A percentile compares a stretch with the other conserved stretches of the same genome.
Evolutionary conservation across 345 rosid genomes (phyloP).

Genomic region (Eucalyptus albens): DNA sequence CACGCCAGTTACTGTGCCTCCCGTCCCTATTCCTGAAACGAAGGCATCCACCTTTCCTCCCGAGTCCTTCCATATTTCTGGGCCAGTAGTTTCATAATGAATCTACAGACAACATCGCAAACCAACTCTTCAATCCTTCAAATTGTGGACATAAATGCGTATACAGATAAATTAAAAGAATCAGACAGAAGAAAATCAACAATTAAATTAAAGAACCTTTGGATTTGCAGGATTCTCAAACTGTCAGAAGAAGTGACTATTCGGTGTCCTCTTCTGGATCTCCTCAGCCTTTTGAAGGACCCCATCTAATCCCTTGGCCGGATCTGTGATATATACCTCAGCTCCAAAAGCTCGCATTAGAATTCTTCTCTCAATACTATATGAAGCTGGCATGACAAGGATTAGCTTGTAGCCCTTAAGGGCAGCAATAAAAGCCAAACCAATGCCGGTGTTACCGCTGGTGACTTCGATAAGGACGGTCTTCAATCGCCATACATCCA

Average conservation of each 20-base stretch:
- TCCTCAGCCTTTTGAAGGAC: conserved; percentile 36
- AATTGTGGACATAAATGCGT: background rate
- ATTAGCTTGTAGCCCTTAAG: conserved; percentile 52
- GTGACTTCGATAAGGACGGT: conserved; percentile 45
- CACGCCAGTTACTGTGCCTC: conserved; percentile 45
- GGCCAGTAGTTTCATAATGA: conserved; percentile 50
- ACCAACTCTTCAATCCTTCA: background rate
- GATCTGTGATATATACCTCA: conserved; percentile 38
- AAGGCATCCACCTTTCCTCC: conserved; percentile 37
- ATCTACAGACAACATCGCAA: conserved; percentile 13
- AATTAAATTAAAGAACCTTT: conserved; percentile 9
- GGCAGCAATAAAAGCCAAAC: conserved; percentile 59
- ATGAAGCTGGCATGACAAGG: conserved; percentile 37
- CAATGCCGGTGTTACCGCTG: conserved; percentile 76
- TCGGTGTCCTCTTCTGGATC: conserved; percentile 36
- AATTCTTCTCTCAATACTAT: conserved; percentile 55
- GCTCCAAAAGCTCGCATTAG: conserved; percentile 69
- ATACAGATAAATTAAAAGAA: background rate
- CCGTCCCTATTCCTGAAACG: conserved; percentile 38
- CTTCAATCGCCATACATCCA: conserved; percentile 5
- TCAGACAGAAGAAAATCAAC: background rate
- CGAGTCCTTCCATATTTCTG: conserved; percentile 23
- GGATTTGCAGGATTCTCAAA: conserved; percentile 68
- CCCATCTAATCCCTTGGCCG: conserved; percentile 27
- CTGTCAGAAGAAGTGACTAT: conserved; percentile 32